Base-by-base conservation (phyloP, 2,329 filamentous ascomycete species). In the Bipolaris victoriae region DNA sequence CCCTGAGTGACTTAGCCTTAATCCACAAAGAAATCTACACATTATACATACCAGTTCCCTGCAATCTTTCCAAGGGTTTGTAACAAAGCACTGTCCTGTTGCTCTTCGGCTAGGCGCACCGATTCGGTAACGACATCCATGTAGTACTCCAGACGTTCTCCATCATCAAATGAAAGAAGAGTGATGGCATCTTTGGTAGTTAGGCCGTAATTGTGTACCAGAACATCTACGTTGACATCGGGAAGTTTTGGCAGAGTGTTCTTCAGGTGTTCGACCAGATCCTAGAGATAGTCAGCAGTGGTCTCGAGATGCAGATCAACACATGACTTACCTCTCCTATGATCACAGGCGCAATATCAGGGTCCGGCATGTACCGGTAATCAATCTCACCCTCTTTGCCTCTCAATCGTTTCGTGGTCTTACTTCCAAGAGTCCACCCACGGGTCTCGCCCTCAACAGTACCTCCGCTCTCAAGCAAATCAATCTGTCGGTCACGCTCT, bases 321-420 rank as follows among this genome's bases (percentile, higher is more conserved):
- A 13, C 5, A 40, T 2, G 7, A 46, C 68, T 39, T 63, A 80
- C 78, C 1, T 82, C 72, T 7, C 87, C 88, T 58, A 99, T 89
- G 2, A 92, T 73, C 1, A 99, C 81, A 1, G 95, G 92, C 0
- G 86, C 84, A 13, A 99, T 82, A 72, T 99, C 95, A 5, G 95
- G 91, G 74, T 99, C 95, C 0, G 95, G 94, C 94, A 99, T 98
- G 73, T 99, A 99, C 40, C 95, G 85, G 76, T 99, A 99, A 76
- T 99, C 95, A 5, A 98, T 92, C 72, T 97, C 94, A 46, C 95
- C 95, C 76, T 98, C 95, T 76, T 99, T 99, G 24, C 92, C 92
- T 68, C 95, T 86, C 41, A 99, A 80, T 39, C 89, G 85, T 57
- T 86, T 87, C 3, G 95, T 98, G 73, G 92, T 89, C 3, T 86